phyloP scores from a whole-genome alignment of 225 moss, liverwort and hornwort genomes.

The Ulota crispa region DNA sequence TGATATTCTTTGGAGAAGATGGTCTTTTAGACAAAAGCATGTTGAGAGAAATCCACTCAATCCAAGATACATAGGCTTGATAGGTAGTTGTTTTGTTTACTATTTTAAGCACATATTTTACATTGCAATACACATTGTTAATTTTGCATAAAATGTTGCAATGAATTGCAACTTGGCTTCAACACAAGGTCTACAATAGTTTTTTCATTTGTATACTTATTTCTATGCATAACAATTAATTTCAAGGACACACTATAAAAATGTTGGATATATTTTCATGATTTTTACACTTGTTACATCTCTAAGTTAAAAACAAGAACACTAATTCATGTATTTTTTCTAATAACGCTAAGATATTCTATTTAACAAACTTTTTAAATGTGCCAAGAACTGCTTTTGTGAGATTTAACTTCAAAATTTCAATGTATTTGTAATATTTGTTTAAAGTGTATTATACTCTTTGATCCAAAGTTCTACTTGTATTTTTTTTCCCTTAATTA shows the following conservation, averaged over 20 bases:
- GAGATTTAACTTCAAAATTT: not conserved
- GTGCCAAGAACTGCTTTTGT: no score
- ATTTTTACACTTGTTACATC: not conserved
- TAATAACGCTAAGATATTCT: no score
- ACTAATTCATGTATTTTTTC: no score
- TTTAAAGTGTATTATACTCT: not conserved
- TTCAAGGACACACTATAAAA: rapidly evolving
- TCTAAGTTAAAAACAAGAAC: no score
- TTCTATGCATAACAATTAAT: not conserved
- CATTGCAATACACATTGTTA: not conserved
- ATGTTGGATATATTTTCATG: not conserved
- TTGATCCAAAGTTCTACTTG: not conserved
- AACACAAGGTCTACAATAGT: not conserved
- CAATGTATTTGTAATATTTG: no score
- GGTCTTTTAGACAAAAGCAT: not conserved
- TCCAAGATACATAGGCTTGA: not conserved
- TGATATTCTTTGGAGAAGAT: rapidly evolving
- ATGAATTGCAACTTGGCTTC: not conserved
- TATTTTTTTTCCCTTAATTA: not conserved
- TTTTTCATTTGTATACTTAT: not conserved
- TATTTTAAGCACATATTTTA: not conserved
- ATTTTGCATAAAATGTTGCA: rapidly evolving
- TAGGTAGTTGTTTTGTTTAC: not conserved
- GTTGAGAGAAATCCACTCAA: not conserved
- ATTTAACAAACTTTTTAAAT: no score